Base-by-base conservation (phyloP, 2,329 filamentous ascomycete genomes). In the Paecilomyces dactylethromorphus region DNA sequence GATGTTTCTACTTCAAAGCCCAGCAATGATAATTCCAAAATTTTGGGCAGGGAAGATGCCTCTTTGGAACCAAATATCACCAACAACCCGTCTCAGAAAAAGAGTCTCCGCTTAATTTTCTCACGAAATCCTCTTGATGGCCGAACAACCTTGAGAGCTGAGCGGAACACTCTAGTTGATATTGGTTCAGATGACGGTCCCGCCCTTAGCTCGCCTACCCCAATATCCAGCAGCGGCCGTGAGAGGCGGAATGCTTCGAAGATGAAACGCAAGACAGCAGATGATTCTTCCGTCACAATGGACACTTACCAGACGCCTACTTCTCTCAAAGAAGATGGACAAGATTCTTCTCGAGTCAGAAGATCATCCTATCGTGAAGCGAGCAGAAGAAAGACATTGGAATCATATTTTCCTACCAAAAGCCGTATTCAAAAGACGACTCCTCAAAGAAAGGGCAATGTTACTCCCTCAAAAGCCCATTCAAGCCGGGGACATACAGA, bases 321-420 rank as follows among this genome's bases (percentile, higher is more conserved):
- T 24, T 52, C 26, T 52, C 50, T 21, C 26, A 15, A 24, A 13
- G 21, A 6, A 29, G 26, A 29, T 26, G 13, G 15, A 49, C 32
- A 21, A 8, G 21, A 39, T 35, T 8, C 54, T 31, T 11, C 31
- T 11, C 22, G 54, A 39, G 54, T n/a, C n/a, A 8, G 54, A 3
- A 56, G 26, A 49, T 56, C 22, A 13, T 39, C 54, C n/a, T 10
- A 21, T 7, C 33, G n/a, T n/a, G 33, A 24, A 13, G 5, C 18
- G 12, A 33, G 31, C n/a, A 51, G 22, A 15, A 53, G 15, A 33
- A 22, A 53, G 29, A 22, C 21, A 15, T 53, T 39, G 10, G 35
- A 49, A 29, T 57, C 39, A 12, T 55, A 33, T n/a, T 45, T 60
- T 10, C 59, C 54, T 21, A 58, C 32, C 11, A 52, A 57, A 53